Percentiles rank a stretch among this genome's conserved stretches.
These are phyloP conservation scores for Candida tetrigidarum DNA, from an alignment of 1,139 yeast genomes.

Conservation along the genomic window DNA sequence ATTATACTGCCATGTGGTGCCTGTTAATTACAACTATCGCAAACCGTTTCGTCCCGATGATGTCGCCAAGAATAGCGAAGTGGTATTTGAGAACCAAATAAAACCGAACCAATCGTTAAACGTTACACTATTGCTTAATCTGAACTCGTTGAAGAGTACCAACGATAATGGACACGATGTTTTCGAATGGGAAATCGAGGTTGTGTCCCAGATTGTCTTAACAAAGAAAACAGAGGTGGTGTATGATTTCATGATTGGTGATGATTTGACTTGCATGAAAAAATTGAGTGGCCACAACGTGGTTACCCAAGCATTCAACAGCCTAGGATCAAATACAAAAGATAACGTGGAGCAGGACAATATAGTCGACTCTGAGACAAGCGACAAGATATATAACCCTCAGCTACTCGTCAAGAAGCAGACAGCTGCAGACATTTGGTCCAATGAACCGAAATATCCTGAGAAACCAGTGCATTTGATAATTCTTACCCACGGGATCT, in stretches of 20 bases:
- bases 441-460: slow-evolving; percentile 42
- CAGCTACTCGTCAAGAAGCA: slow-evolving; percentile 46
- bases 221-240: slow-evolving; percentile 65
- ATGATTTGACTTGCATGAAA: slow-evolving; percentile 36
- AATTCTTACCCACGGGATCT: slow-evolving; percentile 86
- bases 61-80: slow-evolving; percentile 29
- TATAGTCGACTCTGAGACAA: not conserved
- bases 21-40: slow-evolving; percentile 47
- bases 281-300: slow-evolving; percentile 27
- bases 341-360: not conserved
- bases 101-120: slow-evolving; percentile 68
- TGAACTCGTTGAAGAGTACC: slow-evolving; percentile 38
- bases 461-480: slow-evolving; percentile 68
- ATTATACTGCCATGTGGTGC: slow-evolving; percentile 62
- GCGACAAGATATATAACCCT: slow-evolving; percentile 22
- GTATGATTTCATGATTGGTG: slow-evolving; percentile 69
- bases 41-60: slow-evolving; percentile 33
- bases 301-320: slow-evolving; percentile 23
- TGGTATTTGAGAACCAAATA: slow-evolving; percentile 45
- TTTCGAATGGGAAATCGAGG: slow-evolving; percentile 81
- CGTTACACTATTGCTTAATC: slow-evolving; percentile 48
- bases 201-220: slow-evolving; percentile 81
- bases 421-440: slow-evolving; percentile 77
- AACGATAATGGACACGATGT: slow-evolving; percentile 19
- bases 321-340: slow-evolving; percentile 12